Evolutionary conservation across 2,329 filamentous ascomycete species (phyloP), one percentile per base, ranked within the genome.

Genomic region (Nannizziopsis arthrosporioides): DNA sequence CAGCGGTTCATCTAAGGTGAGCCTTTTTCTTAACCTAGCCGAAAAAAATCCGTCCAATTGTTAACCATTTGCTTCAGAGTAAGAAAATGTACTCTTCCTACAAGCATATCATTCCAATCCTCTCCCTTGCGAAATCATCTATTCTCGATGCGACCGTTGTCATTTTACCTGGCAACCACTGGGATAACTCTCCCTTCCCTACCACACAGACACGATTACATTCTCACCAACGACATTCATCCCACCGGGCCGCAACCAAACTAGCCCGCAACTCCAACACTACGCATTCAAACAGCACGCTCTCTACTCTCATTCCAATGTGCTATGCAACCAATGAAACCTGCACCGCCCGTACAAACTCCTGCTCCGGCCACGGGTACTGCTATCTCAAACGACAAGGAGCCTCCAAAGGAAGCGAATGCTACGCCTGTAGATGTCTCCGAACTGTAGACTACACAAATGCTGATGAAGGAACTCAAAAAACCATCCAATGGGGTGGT

Each of bases 321-420:
- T 96, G 90, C 74, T 90, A 93, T 72, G 63, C 72, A 45, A 81
- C 81, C 1, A 68, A 80, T 56, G 78, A 81, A 36, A 71, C 75
- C 49, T 96, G 90, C 68, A 68, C 75, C 43, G 73, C 74, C 49
- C 72, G 70, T 36, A 98, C 92, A 2, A 76, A 79, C 57, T 80
- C 79, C 62, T 98, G 92, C 74, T 86, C 84, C 11, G 80, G 83
- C 47, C 88, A 92, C 65, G 92, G 92, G 41, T 61, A 66, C 22
- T 96, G 92, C 71, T 70, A 75, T 55, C 73, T 83, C 63, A 83
- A 82, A 60, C 88, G 77, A 54, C 55, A 55, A 27, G 57, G 61
- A 17, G 50, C 44, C 11, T 60, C 59, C 58, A 66, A 68, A 39
- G 65, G 69, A 14, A 63, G 62, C 45, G 71, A 73, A 49, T 96